A percentile compares a stretch with the other conserved stretches of the same genome.
Conservation (phyloP, 2,329 filamentous ascomycete genomes). For the Bipolaris sorokiniana region DNA sequence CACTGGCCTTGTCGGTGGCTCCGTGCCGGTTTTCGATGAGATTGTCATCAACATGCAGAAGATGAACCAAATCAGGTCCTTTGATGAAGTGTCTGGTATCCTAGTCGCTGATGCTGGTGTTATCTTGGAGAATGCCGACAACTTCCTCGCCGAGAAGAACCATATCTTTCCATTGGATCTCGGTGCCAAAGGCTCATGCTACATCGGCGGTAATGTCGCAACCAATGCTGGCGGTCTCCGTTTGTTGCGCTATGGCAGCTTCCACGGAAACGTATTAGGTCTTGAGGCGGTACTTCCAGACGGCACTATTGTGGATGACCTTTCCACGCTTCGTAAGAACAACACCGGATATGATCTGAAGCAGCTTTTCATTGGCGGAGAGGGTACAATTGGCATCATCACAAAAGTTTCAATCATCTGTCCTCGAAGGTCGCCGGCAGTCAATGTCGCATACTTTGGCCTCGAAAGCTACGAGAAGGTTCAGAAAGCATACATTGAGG, state of each 20-base stretch:
- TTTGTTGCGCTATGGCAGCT: slow-evolving; percentile 87
- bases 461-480: slow-evolving; percentile 89
- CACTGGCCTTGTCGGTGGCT: slow-evolving; percentile 92
- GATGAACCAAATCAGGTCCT: slow-evolving; percentile 90
- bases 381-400: slow-evolving; percentile 93
- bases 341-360: slow-evolving; percentile 98
- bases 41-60: slow-evolving; percentile 89
- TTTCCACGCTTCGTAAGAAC: slow-evolving; percentile 91
- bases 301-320: slow-evolving; percentile 88
- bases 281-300: slow-evolving; percentile 93
- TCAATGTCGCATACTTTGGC: slow-evolving; percentile 95
- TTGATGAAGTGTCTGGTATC: slow-evolving; percentile 90
- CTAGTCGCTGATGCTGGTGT: slow-evolving; percentile 90
- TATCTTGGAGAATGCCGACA: slow-evolving; percentile 87
- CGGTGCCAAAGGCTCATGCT: slow-evolving; percentile 96
- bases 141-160: slow-evolving; percentile 78
- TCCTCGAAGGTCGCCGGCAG: slow-evolving; percentile 81
- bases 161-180: slow-evolving; percentile 96
- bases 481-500: slow-evolving; percentile 82
- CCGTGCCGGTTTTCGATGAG: slow-evolving; percentile 96
- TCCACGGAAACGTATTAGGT: slow-evolving; percentile 91
- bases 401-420: slow-evolving; percentile 89
- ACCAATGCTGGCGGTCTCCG: slow-evolving; percentile 94
- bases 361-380: slow-evolving; percentile 93
- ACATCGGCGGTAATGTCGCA: slow-evolving; percentile 93